Evolutionary conservation across 352 stramenopile species (phyloP).

Genomic region (Globisporangium echinulatum): DNA sequence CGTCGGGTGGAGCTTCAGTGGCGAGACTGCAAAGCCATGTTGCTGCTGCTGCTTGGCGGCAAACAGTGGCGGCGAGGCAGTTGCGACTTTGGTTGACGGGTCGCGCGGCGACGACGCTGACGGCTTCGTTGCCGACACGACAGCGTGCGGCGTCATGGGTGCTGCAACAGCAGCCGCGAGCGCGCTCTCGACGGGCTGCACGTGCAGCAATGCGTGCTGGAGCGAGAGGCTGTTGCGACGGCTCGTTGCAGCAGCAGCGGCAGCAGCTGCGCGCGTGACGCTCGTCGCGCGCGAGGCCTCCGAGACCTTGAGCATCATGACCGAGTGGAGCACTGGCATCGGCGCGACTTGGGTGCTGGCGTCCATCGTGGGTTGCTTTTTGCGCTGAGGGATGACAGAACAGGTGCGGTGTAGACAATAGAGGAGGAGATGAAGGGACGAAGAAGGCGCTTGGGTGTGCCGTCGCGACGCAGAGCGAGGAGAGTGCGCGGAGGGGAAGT

Average conservation of each 20-base stretch:
- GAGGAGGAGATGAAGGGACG: not conserved
- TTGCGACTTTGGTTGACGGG: slow-evolving; percentile 34
- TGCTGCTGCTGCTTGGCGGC: not conserved
- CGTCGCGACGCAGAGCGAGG: not conserved
- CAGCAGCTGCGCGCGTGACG: slow-evolving; percentile 12
- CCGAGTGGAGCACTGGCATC: slow-evolving; percentile 16
- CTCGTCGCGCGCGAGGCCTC: slow-evolving; percentile 15
- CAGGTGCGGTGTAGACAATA: not conserved
- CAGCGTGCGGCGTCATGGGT: slow-evolving; percentile 39
- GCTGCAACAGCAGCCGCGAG: slow-evolving; percentile 4
- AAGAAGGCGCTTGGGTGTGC: too few species aligned
- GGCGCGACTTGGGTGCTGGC: slow-evolving; percentile 19
- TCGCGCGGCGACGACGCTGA: slow-evolving; percentile 33
- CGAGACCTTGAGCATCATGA: slow-evolving; percentile 18
- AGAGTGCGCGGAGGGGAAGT: not conserved
- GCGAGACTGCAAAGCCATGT: not conserved
- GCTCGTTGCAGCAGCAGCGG: slow-evolving; percentile 18
- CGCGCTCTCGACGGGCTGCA: slow-evolving; percentile 13
- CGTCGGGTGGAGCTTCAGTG: slow-evolving; percentile 5
- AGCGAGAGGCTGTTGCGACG: slow-evolving; percentile 41
- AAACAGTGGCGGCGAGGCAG: slow-evolving; percentile 7
- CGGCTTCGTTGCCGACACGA: slow-evolving; percentile 10
- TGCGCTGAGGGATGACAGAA: not conserved
- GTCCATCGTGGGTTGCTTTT: slow-evolving; percentile 21
- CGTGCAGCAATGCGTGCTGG: slow-evolving; percentile 25